These are phyloP conservation scores for Hanseniaspora gamundiae DNA, from an alignment of 1,139 yeast species.

Conservation along the genomic window DNA sequence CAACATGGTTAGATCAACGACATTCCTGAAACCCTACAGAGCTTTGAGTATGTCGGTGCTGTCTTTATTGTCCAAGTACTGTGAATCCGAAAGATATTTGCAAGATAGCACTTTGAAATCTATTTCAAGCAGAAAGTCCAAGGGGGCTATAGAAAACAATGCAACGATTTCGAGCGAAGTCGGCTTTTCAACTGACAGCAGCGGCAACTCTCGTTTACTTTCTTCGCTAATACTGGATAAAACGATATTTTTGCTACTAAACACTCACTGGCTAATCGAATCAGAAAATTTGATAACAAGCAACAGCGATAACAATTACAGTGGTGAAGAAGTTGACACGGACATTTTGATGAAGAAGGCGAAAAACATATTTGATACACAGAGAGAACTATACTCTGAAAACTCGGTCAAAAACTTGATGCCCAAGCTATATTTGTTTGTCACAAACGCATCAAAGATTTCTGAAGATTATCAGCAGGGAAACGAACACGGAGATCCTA, in stretches of 20 bases:
- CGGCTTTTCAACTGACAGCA: background rate
- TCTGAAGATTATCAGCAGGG: constrained; percentile 22
- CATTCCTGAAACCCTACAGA: constrained; percentile 11
- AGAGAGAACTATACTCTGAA: constrained; percentile 34
- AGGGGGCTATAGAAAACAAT: background rate
- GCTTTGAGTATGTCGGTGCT: constrained; percentile 14
- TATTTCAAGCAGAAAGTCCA: constrained; percentile 33
- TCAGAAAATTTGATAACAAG: constrained; percentile 24
- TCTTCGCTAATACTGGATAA: constrained; percentile 37
- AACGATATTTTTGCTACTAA: constrained; percentile 50
- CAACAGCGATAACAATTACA: too few relatives aligned
- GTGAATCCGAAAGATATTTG: constrained; percentile 5
- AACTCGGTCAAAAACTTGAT: constrained; percentile 42
- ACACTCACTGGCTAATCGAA: constrained; percentile 46
- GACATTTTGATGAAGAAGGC: constrained; percentile 23
- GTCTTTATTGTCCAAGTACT: constrained; percentile 11
- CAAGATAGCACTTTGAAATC: background rate
- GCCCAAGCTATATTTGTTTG: constrained; percentile 55
- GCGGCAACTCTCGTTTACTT: background rate
- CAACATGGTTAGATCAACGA: constrained; percentile 9
- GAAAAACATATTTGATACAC: constrained; percentile 30
- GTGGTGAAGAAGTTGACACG: constrained; percentile 13
- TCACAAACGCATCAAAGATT: constrained; percentile 50
- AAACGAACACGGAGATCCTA: constrained; percentile 30
- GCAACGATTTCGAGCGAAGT: background rate